A percentile compares a stretch with the other conserved stretches of the same genome.
phyloP scores from a whole-genome alignment of 2,329 filamentous ascomycete genomes.

The Pleoardoris graminearum region DNA sequence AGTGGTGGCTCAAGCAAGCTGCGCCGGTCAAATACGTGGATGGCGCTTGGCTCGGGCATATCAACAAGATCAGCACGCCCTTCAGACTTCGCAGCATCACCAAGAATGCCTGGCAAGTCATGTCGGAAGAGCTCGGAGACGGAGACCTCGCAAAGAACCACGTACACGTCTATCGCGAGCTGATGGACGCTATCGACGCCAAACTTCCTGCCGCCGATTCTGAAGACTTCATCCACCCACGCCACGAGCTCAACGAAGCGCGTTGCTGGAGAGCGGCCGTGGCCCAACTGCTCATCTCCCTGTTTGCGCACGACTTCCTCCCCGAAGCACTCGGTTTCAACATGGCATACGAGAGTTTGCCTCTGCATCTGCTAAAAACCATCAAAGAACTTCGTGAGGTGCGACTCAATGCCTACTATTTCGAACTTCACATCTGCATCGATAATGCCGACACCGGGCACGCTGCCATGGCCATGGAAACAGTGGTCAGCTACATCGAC shows the following conservation, averaged over 20 bases:
- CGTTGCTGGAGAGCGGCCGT: slow-evolving; percentile 51
- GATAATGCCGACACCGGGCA: slow-evolving; percentile 57
- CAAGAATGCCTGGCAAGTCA: slow-evolving; percentile 53
- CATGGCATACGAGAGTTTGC: slow-evolving; percentile 53
- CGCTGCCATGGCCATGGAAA: slow-evolving; percentile 51
- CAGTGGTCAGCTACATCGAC: slow-evolving; percentile 46
- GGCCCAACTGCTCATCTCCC: slow-evolving; percentile 52
- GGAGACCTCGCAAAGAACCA: slow-evolving; percentile 54
- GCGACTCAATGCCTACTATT: slow-evolving; percentile 52
- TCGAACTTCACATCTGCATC: slow-evolving; percentile 56
- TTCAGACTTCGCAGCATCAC: slow-evolving; percentile 46
- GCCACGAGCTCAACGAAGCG: slow-evolving; percentile 29
- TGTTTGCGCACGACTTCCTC: slow-evolving; percentile 55
- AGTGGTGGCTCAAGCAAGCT: slow-evolving; percentile 46
- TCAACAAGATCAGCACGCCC: slow-evolving; percentile 51
- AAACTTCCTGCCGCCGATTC: slow-evolving; percentile 38
- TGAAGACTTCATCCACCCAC: slow-evolving; percentile 34
- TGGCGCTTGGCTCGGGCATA: slow-evolving; percentile 54
- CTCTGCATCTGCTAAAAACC: slow-evolving; percentile 47
- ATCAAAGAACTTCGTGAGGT: slow-evolving; percentile 52
- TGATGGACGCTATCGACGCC: slow-evolving; percentile 38
- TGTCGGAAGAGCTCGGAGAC: slow-evolving; percentile 57
- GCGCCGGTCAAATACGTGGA: slow-evolving; percentile 55
- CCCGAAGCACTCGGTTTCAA: slow-evolving; percentile 58
- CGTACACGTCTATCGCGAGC: slow-evolving; percentile 42